Percentiles rank a stretch among this genome's conserved stretches.
Evolutionary conservation across 208 protist species (phyloP).

Genomic region (Leishmania tarentolae): DNA sequence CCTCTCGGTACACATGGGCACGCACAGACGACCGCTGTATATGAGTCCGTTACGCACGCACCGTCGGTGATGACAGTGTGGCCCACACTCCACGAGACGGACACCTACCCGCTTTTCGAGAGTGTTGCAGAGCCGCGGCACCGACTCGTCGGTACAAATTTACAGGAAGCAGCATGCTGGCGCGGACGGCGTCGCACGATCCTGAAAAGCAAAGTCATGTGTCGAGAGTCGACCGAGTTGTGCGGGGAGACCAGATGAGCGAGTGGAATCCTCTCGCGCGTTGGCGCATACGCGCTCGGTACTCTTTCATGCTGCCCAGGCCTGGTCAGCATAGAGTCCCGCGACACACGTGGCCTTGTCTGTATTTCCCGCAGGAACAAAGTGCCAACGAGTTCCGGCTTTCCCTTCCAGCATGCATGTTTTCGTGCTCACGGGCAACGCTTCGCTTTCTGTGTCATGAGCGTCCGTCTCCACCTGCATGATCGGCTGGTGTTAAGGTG

Average conservation of each 20-base stretch:
- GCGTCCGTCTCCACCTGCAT: background rate
- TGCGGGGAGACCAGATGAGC: background rate
- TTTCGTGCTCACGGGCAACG: background rate
- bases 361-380: background rate
- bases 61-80: constrained; percentile 71
- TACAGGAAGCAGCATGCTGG: constrained; percentile 55
- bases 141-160: constrained; percentile 55
- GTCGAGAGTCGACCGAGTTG: background rate
- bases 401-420: background rate
- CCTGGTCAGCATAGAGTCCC: background rate
- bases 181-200: constrained; percentile 40
- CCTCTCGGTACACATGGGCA: constrained; percentile 55
- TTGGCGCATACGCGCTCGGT: background rate
- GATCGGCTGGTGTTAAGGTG: background rate
- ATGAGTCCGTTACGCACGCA: constrained; percentile 77
- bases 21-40: constrained; percentile 79
- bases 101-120: constrained; percentile 82
- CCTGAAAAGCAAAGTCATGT: constrained; percentile 4
- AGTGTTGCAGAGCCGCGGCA: constrained; percentile 79
- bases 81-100: constrained; percentile 65
- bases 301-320: background rate
- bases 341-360: background rate
- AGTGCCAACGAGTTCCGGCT: background rate
- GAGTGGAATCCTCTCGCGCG: background rate
- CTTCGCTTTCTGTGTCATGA: background rate